Evolutionary conservation across 768 basidiomycete species (phyloP), one percentile per base, ranked within the genome.

Genomic region (Russula emetica): DNA sequence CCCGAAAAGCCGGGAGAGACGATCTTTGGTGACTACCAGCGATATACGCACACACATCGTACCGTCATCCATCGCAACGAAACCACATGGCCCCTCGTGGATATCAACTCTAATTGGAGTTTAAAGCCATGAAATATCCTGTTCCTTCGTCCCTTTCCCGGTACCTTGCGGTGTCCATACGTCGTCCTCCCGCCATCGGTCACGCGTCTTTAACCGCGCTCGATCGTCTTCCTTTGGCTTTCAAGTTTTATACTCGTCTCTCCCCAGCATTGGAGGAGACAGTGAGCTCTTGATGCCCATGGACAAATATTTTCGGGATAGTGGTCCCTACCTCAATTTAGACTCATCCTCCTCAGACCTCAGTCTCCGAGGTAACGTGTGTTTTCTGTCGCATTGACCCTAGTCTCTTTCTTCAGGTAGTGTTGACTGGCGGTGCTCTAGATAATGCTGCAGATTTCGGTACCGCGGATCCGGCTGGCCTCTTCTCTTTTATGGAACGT

Each of bases 291-390:
- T n/a, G 59, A 24, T n/a, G 5, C 7, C 26, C 7, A 65, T 65
- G 64, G 64, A 61, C 42, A n/a, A 45, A 22, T 49, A 55, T 22
- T n/a, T 28, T 45, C 63, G 30, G 20, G 58, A 54, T 10, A 53
- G 58, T 40, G 55, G 22, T 18, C 44, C 20, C 38, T 40, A 40
- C 24, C 40, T 26, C 34, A 9, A 20, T 22, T n/a, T 24, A 11
- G 5, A 30, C 40, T 11, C 20, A 34, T 34, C 59, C 30, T 38
- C 53, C 3, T 34, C 40, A 5, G 24, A 20, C 30, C 7, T 32
- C 11, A 20, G 24, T 13, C 45, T 40, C 16, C 24, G 28, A 16
- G n/a, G 61, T 54, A 10, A 44, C 11, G 58, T 40, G 16, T 40
- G 38, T 20, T 18, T 36, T 51, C 28, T 53, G 16, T 40, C 10